A percentile compares a stretch with the other conserved stretches of the same genome.
Conservation (phyloP, 352 stramenopile species). For the Phytophthora cajani region DNA sequence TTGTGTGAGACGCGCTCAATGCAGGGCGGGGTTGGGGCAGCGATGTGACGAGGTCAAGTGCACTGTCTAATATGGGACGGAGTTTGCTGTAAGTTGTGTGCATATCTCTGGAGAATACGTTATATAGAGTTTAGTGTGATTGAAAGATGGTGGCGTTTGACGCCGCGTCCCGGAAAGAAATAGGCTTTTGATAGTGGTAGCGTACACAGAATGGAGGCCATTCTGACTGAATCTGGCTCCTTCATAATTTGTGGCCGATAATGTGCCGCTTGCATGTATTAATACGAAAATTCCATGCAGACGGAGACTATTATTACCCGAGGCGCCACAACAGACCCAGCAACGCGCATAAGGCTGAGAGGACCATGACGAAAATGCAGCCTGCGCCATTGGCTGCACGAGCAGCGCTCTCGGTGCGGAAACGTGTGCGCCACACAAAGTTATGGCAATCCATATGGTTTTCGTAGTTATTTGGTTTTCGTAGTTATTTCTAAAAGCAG, state of each 20-base stretch:
- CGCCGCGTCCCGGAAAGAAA: slow-evolving; percentile 13
- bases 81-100: neutral
- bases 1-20: slow-evolving; percentile 15
- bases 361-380: too few relatives aligned
- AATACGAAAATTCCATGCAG: too few relatives aligned
- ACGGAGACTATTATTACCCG: neutral
- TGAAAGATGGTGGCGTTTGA: neutral
- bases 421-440: neutral
- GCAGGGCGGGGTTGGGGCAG: neutral
- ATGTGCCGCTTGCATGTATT: neutral
- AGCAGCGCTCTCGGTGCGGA: neutral
- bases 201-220: neutral
- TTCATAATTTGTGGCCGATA: slow-evolving; percentile 1
- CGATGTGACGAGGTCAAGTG: slow-evolving; percentile 33
- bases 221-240: slow-evolving; percentile 20
- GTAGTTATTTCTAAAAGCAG: neutral
- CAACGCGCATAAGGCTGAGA: neutral
- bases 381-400: too few relatives aligned
- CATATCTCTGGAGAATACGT: neutral
- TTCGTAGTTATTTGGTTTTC: neutral
- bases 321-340: neutral
- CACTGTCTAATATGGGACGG: slow-evolving; percentile 1
- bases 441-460: neutral
- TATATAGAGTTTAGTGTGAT: neutral
- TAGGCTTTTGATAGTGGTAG: slow-evolving; percentile 23